Base-by-base conservation (phyloP, 2,329 filamentous ascomycete genomes). In the Calonectria leucothoes region DNA sequence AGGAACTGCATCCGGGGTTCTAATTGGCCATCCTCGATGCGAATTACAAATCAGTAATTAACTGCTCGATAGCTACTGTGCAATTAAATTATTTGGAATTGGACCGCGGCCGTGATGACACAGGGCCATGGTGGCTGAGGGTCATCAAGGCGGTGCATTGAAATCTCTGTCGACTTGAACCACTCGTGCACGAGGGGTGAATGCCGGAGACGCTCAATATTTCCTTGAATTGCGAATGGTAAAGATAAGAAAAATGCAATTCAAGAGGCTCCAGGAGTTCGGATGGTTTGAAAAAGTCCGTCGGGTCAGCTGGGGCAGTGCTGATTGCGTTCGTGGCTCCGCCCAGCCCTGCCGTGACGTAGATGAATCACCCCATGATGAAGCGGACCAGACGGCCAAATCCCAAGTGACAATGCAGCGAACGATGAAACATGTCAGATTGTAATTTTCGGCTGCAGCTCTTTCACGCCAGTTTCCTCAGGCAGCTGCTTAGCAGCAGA, bases 221-320 rank as follows among this genome's bases (percentile, higher is more conserved):
- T 45, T 45, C 7, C 10, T 3, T n/a, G 11, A 12, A n/a, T 33
- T 31, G 8, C 17, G 29, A 33, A 11, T 4, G 14, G 20, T 6
- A 45, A 45, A 42, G 37, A 42, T 10, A 27, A n/a, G 23, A 31
- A 37, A 31, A 15, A 23, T 10, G 6, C 25, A 31, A 23, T 17
- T 11, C 31, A 29, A 45, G 10, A 23, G 14, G 10, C 2, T 1
- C 27, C 5, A 17, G 49, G 31, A 31, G 45, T n/a, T n/a, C 65
- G 65, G 65, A 29, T 6, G 33, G 31, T 45, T n/a, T 55, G 4
- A 25, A 42, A 12, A 67, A 57, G 7, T 29, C 65, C 65, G 65
- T 57, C 49, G 65, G 65, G 65, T 67, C 65, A 67, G 65, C 65
- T 51, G 65, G 29, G 35, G 37, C 33, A 42, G 33, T 29, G 49